Percentiles rank a stretch among this genome's conserved stretches.
phyloP scores from a whole-genome alignment of 1,139 yeast genomes.

The Nakaseomyces nivariensis region DNA sequence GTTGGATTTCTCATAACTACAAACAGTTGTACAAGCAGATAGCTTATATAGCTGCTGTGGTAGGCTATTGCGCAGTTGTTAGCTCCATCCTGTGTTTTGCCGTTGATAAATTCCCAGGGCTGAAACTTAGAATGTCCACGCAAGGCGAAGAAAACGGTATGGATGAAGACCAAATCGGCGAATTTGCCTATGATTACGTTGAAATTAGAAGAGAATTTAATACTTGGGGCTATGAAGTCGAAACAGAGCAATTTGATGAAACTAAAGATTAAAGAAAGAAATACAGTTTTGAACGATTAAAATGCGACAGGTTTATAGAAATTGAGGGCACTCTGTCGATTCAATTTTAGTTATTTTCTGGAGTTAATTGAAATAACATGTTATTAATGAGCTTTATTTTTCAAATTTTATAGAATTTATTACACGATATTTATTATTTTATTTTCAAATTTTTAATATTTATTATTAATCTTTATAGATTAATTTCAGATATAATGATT shows the following conservation, averaged over 20 bases:
- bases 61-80: constrained; percentile 68
- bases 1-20: constrained; percentile 87
- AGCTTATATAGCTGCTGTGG: constrained; percentile 67
- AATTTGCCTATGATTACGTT: constrained; percentile 94
- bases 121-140: constrained; percentile 69
- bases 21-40: constrained; percentile 84
- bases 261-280: background rate
- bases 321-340: background rate
- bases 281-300: background rate
- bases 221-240: constrained; percentile 42
- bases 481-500: too few relatives aligned
- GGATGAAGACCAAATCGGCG: constrained; percentile 97
- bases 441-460: background rate
- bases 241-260: background rate
- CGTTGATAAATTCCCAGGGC: constrained; percentile 72
- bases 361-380: too few relatives aligned
- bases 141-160: constrained; percentile 82
- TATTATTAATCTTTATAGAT: too few relatives aligned
- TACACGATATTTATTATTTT: background rate
- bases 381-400: too few relatives aligned
- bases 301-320: background rate
- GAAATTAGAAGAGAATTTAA: constrained; percentile 91
- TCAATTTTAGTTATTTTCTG: background rate
- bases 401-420: background rate
- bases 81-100: constrained; percentile 69